These are phyloP conservation scores for Wickerhamiella dianesei DNA, from an alignment of 805 yeast genomes.

Conservation along the genomic window DNA sequence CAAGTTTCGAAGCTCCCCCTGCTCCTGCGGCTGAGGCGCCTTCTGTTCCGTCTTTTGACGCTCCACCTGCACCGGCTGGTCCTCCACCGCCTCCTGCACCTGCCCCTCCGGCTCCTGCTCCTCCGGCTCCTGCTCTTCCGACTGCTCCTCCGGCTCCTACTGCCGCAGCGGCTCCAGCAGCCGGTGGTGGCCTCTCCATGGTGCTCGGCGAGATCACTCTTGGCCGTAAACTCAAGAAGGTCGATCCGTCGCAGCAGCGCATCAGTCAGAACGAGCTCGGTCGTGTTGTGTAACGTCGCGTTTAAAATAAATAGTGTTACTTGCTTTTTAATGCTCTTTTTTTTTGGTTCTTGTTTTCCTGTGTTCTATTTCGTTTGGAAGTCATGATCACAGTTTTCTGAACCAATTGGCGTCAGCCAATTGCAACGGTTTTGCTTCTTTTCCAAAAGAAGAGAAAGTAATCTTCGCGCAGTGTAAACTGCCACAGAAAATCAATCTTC, in stretches of 20 bases:
- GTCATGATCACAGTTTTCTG: background rate
- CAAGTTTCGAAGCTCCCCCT: slow-evolving; percentile 14
- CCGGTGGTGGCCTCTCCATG: slow-evolving; percentile 19
- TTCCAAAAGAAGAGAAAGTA: too few species aligned
- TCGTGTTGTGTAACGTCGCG: slow-evolving; percentile 16
- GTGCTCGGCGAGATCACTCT: slow-evolving; percentile 25
- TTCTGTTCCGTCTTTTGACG: slow-evolving; percentile 20
- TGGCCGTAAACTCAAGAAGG: slow-evolving; percentile 23
- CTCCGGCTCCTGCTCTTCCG: slow-evolving; percentile 20
- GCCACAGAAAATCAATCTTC: too few species aligned
- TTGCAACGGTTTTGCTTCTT: too few species aligned
- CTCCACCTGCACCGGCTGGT: slow-evolving; percentile 26
- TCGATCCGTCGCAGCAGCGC: slow-evolving; percentile 21
- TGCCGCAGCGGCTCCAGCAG: slow-evolving; percentile 35
- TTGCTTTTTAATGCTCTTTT: background rate
- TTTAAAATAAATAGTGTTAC: background rate
- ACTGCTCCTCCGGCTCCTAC: slow-evolving; percentile 26
- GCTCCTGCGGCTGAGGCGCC: slow-evolving; percentile 24
- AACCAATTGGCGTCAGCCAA: too few species aligned
- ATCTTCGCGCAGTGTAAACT: too few species aligned
- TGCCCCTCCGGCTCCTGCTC: slow-evolving; percentile 23
- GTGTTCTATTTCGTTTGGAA: too few species aligned
- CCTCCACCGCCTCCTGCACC: slow-evolving; percentile 23
- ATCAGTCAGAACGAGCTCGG: slow-evolving; percentile 19
- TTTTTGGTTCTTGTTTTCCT: slow-evolving; percentile 3